A percentile compares a stretch with the other conserved stretches of the same genome.
Evolutionary conservation across 495 filamentous ascomycete species (phyloP).

Genomic region (Aspergillus taichungensis): DNA sequence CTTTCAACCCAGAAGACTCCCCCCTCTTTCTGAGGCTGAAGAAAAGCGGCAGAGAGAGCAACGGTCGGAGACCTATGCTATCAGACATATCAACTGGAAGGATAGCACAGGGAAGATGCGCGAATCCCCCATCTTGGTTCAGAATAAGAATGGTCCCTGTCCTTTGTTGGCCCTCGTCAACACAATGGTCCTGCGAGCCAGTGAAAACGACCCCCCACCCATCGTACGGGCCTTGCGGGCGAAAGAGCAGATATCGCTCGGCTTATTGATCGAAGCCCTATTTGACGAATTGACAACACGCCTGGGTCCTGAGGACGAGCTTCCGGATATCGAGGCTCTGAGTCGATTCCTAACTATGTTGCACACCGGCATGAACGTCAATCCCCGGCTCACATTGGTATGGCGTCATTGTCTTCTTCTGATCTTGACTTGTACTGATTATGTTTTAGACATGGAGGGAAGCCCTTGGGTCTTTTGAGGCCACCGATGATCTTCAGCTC

Average conservation of each 20-base stretch:
- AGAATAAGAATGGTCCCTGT: slow-evolving; percentile 91
- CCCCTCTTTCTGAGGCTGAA: slow-evolving; percentile 23
- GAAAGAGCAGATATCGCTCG: slow-evolving; percentile 82
- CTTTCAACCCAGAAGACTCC: slow-evolving; percentile 3
- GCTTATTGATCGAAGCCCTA: slow-evolving; percentile 73
- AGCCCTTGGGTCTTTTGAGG: slow-evolving; percentile 64
- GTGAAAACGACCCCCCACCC: slow-evolving; percentile 51
- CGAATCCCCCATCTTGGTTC: slow-evolving; percentile 72
- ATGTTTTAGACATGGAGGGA: slow-evolving; percentile 29
- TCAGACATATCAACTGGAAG: slow-evolving; percentile 58
- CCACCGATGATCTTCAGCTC: slow-evolving; percentile 72
- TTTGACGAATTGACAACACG: slow-evolving; percentile 83
- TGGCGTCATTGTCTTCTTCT: slow-evolving; percentile 25
- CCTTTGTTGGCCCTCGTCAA: slow-evolving; percentile 91
- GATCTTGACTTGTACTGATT: slow-evolving; percentile 13
- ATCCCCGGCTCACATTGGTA: slow-evolving; percentile 67
- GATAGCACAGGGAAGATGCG: slow-evolving; percentile 35
- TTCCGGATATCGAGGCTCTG: slow-evolving; percentile 82
- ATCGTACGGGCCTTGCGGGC: slow-evolving; percentile 66
- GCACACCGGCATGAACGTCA: slow-evolving; percentile 97
- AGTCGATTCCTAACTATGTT: slow-evolving; percentile 80
- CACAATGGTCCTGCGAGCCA: slow-evolving; percentile 73
- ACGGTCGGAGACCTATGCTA: slow-evolving; percentile 59
- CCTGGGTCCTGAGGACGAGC: slow-evolving; percentile 39
- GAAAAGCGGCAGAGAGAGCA: slow-evolving; percentile 34